These are phyloP conservation scores for Naganishia cerealis DNA, from an alignment of 1,284 basidiomycete genomes.

Conservation along the genomic window DNA sequence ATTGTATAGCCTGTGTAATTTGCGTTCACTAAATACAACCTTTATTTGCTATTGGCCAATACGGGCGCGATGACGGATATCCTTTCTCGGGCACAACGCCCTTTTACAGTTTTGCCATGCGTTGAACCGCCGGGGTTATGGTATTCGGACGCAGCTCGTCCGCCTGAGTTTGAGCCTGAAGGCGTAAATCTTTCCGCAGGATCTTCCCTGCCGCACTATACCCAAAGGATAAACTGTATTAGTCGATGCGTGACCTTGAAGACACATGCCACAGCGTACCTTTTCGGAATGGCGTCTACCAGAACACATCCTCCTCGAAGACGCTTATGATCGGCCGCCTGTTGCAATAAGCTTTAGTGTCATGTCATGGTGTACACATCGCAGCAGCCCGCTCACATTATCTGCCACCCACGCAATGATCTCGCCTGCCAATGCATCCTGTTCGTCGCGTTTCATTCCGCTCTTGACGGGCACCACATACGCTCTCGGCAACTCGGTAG, in stretches of 20 bases:
- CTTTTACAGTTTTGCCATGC: conserved; percentile 21
- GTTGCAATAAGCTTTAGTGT: conserved; percentile 63
- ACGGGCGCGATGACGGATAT: background rate
- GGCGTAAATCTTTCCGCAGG: conserved; percentile 46
- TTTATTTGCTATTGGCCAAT: background rate
- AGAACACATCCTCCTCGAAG: conserved; percentile 56
- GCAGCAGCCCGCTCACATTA: conserved; percentile 51
- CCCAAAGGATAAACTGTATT: background rate
- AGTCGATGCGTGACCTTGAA: background rate
- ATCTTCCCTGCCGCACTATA: conserved; percentile 51
- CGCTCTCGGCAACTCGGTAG: conserved; percentile 75
- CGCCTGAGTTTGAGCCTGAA: conserved; percentile 6
- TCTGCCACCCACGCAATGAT: conserved; percentile 65
- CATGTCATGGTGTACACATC: conserved; percentile 55
- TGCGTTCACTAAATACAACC: background rate
- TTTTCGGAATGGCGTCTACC: conserved; percentile 56
- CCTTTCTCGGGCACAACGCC: background rate
- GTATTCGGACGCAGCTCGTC: background rate
- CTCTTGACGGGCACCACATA: conserved; percentile 62
- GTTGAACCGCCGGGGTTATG: conserved; percentile 6
- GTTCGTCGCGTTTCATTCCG: conserved; percentile 54
- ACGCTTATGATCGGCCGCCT: conserved; percentile 58
- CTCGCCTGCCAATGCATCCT: conserved; percentile 55
- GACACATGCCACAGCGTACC: conserved; percentile 9
- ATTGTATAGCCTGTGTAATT: background rate